Percentiles rank a stretch among this genome's conserved stretches.
phyloP scores from a whole-genome alignment of 2,329 filamentous ascomycete species.

The Xylaria hypoxylon region DNA sequence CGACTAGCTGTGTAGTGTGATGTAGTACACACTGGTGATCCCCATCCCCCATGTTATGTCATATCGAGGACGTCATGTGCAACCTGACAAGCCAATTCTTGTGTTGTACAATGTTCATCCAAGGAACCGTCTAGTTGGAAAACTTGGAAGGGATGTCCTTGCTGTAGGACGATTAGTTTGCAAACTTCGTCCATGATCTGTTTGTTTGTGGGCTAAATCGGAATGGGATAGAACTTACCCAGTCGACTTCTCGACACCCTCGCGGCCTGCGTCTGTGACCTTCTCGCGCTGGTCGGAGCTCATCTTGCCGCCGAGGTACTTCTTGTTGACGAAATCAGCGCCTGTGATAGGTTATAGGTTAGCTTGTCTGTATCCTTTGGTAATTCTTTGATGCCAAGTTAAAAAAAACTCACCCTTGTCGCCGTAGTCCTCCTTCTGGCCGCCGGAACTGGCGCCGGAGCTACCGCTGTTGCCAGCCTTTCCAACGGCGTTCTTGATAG shows the following conservation, averaged over 20 bases:
- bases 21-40: neutral
- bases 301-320: slow-evolving; percentile 39
- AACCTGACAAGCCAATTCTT: neutral
- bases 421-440: slow-evolving; percentile 49
- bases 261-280: slow-evolving; percentile 49
- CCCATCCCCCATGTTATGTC: neutral
- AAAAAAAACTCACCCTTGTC: slow-evolving; percentile 48
- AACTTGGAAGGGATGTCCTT: slow-evolving; percentile 54
- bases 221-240: slow-evolving; percentile 49
- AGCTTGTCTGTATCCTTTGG: too few species aligned
- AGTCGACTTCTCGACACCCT: slow-evolving; percentile 54
- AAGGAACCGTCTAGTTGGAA: slow-evolving; percentile 48
- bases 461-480: slow-evolving; percentile 25
- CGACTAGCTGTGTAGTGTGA: neutral
- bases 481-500: slow-evolving; percentile 48
- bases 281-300: slow-evolving; percentile 46
- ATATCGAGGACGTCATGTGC: neutral
- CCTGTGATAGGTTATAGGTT: slow-evolving; percentile 27
- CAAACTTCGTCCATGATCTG: too few species aligned
- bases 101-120: neutral
- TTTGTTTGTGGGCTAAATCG: too few species aligned
- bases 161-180: slow-evolving; percentile 40
- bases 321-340: slow-evolving; percentile 44
- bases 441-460: slow-evolving; percentile 27
- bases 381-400: too few species aligned